A percentile compares a stretch with the other conserved stretches of the same genome.
Evolutionary conservation across 257 asterid genomes (phyloP).

Genomic region (Marsdenia floribunda): DNA sequence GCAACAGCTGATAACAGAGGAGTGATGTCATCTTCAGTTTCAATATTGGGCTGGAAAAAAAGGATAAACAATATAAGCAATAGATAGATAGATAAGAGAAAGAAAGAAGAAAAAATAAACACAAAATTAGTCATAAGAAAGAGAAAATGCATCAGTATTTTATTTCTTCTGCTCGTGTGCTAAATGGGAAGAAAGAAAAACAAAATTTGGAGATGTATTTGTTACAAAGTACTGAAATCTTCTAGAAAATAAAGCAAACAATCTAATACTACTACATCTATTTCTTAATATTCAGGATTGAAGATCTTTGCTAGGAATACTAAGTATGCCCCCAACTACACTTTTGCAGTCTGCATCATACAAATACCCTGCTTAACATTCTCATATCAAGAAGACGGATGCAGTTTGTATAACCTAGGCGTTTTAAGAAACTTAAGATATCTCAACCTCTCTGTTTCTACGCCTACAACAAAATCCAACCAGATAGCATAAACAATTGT

Average conservation of each 20-base stretch:
- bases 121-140: not conserved
- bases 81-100: not conserved
- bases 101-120: not conserved
- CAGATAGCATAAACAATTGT: not conserved
- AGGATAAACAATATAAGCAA: not conserved
- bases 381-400: not conserved
- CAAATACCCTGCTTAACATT: not conserved
- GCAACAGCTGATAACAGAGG: constrained; percentile 91
- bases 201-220: not conserved
- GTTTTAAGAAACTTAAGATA: not conserved
- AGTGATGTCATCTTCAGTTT: constrained; percentile 80
- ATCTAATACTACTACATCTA: not conserved
- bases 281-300: not conserved
- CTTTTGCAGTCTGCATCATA: not conserved
- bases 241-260: not conserved
- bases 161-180: not conserved
- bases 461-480: too few species aligned
- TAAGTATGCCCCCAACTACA: not conserved
- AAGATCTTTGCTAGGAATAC: not conserved
- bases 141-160: not conserved
- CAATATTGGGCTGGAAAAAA: constrained; percentile 72
- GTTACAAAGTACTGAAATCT: not conserved
- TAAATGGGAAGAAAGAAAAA: not conserved
- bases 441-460: not conserved
- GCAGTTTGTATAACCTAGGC: not conserved